phyloP scores from a whole-genome alignment of 2,329 filamentous ascomycete species.

The Epichloe brachyelytri region DNA sequence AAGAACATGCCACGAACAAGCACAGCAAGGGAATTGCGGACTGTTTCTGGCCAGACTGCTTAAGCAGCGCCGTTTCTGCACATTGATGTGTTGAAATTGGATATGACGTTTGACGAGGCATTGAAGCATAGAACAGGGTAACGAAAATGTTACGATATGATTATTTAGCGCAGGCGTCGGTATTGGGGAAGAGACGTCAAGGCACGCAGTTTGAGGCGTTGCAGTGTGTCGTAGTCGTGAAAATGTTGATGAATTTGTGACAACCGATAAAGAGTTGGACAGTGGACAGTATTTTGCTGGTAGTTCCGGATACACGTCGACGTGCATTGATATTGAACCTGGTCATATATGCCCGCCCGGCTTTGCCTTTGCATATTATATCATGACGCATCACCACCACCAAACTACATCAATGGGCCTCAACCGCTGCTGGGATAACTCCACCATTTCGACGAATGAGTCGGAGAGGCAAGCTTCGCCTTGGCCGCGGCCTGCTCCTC shows the following conservation, averaged over 20 bases:
- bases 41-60: constrained; percentile 43
- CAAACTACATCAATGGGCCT: constrained; percentile 16
- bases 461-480: constrained; percentile 16
- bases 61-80: not conserved
- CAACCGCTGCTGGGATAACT: constrained; percentile 14
- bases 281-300: not conserved
- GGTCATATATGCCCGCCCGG: no score
- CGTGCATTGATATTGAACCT: not conserved
- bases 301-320: not conserved
- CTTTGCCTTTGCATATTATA: no score
- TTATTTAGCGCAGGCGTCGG: constrained; percentile 6
- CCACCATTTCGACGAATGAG: constrained; percentile 11
- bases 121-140: not conserved
- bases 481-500: constrained; percentile 39
- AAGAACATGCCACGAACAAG: constrained; percentile 62
- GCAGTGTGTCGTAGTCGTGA: not conserved
- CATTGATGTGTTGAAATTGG: not conserved
- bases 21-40: constrained; percentile 59
- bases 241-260: not conserved
- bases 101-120: not conserved
- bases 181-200: not conserved
- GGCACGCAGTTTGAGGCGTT: not conserved
- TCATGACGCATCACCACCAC: no score
- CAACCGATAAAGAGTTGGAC: not conserved
- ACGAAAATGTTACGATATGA: constrained; percentile 1